Conservation (phyloP, 75 land plant species). For the Pinus taeda region DNA sequence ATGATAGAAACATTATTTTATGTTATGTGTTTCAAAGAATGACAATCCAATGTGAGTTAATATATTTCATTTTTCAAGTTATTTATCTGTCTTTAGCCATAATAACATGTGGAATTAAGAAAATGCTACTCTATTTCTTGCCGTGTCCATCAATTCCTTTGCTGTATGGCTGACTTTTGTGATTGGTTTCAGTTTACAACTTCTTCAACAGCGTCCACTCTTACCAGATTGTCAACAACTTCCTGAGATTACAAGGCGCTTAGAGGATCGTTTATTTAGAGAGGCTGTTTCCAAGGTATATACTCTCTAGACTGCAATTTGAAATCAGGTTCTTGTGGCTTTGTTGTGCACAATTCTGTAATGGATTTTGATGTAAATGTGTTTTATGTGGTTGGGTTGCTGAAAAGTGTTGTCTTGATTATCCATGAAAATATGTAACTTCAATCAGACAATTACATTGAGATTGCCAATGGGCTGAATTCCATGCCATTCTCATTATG, state of each 20-base stretch:
- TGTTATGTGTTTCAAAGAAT: not conserved
- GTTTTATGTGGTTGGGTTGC: not conserved
- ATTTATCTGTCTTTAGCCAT: not conserved
- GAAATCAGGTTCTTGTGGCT: not conserved
- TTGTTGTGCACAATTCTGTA: not conserved
- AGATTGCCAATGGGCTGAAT: not conserved
- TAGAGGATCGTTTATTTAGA: constrained; percentile 3
- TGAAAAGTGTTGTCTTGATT: not conserved
- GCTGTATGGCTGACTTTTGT: not conserved
- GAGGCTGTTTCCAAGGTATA: not conserved
- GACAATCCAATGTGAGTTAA: not conserved
- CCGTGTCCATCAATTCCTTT: not conserved
- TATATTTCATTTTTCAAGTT: not conserved
- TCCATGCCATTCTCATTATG: not conserved
- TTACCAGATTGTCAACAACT: not conserved
- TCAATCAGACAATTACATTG: not conserved
- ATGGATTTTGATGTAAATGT: not conserved
- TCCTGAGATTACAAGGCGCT: not conserved
- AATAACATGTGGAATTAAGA: not conserved
- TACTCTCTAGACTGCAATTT: not conserved
- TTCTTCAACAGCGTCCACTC: not conserved
- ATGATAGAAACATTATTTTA: not conserved
- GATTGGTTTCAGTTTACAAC: constrained; percentile 11
- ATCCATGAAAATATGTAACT: not conserved
- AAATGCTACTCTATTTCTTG: not conserved